Percentiles rank a stretch among this genome's conserved stretches.
These are phyloP conservation scores for Canna indica DNA, from an alignment of 176 grass and related monocot species.

Conservation along the genomic window DNA sequence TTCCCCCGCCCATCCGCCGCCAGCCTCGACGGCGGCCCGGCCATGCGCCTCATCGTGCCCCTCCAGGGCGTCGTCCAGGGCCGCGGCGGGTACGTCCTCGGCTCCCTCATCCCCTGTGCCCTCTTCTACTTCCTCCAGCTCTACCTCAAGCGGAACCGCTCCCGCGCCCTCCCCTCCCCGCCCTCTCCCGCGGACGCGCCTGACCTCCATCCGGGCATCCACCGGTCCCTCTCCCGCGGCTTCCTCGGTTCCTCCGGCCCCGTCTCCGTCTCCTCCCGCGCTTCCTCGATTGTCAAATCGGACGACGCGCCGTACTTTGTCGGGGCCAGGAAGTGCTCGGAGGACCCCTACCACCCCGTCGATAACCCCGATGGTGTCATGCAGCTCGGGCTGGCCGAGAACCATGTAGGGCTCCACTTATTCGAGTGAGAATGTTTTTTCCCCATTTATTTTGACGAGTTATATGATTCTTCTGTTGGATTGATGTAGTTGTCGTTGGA, in stretches of 20 bases:
- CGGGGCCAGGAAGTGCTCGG: conserved; percentile 38
- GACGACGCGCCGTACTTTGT: conserved; percentile 66
- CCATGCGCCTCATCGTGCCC: conserved; percentile 93
- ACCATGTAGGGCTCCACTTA: conserved; percentile 35
- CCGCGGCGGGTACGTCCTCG: conserved; percentile 76
- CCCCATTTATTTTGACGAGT: neutral
- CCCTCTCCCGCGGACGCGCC: neutral
- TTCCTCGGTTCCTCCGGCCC: conserved; percentile 26
- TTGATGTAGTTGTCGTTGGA: conserved; percentile 67
- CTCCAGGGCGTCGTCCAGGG: conserved; percentile 93
- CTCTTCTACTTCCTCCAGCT: conserved; percentile 99
- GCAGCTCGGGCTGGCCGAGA: conserved; percentile 80
- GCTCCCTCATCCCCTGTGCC: conserved; percentile 89
- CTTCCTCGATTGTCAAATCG: conserved; percentile 23
- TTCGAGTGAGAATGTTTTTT: neutral
- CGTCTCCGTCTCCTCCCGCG: conserved; percentile 38
- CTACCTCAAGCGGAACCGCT: conserved; percentile 82
- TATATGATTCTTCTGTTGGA: conserved; percentile 5
- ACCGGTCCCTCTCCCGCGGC: conserved; percentile 47
- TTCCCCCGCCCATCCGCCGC: neutral
- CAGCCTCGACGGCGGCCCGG: neutral
- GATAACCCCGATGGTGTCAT: conserved; percentile 56
- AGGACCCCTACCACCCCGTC: conserved; percentile 42
- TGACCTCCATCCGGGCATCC: conserved; percentile 22
- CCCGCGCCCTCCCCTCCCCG: conserved; percentile 1